Evolutionary conservation across 768 basidiomycete genomes (phyloP).

Genomic region (Tricholoma terreum): DNA sequence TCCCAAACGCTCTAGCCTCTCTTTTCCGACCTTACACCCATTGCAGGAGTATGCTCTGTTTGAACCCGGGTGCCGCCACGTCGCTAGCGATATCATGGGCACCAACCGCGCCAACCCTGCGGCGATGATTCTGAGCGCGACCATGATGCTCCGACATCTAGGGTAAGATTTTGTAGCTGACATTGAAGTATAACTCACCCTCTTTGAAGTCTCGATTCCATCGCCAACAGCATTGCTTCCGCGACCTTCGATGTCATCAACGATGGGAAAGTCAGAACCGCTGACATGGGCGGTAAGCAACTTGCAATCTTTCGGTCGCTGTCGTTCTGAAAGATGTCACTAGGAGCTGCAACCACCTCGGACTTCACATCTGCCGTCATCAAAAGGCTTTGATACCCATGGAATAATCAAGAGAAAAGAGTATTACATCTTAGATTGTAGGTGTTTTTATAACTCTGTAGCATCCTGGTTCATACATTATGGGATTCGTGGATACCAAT

Average conservation of each 20-base stretch:
- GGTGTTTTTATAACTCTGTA: conserved; percentile 8
- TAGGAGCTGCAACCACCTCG: conserved; percentile 86
- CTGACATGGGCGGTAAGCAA: conserved; percentile 89
- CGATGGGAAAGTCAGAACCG: conserved; percentile 83
- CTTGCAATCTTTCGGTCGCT: background rate
- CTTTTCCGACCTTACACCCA: conserved; percentile 7
- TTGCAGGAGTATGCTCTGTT: conserved; percentile 92
- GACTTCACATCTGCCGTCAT: conserved; percentile 95
- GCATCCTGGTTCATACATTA: conserved; percentile 16
- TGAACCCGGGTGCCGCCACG: conserved; percentile 97
- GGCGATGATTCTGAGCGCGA: conserved; percentile 95
- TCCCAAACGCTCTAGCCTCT: background rate
- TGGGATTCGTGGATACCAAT: conserved; percentile 10
- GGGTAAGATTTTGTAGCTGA: conserved; percentile 53
- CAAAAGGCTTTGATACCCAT: conserved; percentile 54
- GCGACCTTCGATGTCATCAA: conserved; percentile 93
- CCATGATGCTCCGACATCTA: conserved; percentile 96
- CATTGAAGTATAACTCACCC: conserved; percentile 7
- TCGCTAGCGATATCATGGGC: conserved; percentile 94
- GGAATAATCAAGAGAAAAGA: background rate
- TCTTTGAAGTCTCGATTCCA: conserved; percentile 71
- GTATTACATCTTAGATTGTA: background rate
- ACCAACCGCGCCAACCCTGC: conserved; percentile 95
- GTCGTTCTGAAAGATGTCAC: conserved; percentile 6
- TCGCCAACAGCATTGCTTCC: conserved; percentile 90